Conservation (phyloP, 2,329 filamentous ascomycete species). For the Aaosphaeria arxii region DNA sequence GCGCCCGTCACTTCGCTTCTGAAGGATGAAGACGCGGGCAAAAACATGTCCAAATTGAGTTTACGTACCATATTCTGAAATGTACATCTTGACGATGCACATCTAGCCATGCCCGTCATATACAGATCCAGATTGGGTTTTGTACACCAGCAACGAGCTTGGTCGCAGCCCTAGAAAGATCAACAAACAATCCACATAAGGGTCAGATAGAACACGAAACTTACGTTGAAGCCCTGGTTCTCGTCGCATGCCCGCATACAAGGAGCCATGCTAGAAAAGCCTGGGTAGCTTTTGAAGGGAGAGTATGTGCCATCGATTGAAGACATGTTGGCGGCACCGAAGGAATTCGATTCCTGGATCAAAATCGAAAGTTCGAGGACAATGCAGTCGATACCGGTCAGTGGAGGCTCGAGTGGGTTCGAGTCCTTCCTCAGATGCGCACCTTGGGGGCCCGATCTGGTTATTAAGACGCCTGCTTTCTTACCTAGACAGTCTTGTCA, state of each 20-base stretch:
- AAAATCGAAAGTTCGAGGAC: too few species aligned
- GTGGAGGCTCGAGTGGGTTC: too few species aligned
- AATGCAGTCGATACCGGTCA: too few species aligned
- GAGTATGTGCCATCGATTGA: conserved; percentile 6
- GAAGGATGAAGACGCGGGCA: too few species aligned
- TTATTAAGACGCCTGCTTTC: too few species aligned
- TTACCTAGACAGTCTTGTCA: too few species aligned
- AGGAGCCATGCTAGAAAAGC: conserved; percentile 9
- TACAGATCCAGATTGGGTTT: conserved; percentile 13
- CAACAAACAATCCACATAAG: neutral
- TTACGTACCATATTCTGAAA: conserved; percentile 8
- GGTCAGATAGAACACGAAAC: neutral
- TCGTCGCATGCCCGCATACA: conserved; percentile 11
- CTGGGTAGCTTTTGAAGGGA: conserved; percentile 9
- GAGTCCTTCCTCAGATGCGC: too few species aligned
- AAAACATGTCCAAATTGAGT: too few species aligned
- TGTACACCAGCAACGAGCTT: conserved; percentile 15
- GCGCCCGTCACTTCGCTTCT: too few species aligned
- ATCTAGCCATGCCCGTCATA: conserved; percentile 4
- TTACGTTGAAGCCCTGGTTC: conserved; percentile 6
- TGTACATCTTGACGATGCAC: conserved; percentile 9
- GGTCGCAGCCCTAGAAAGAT: conserved; percentile 10
- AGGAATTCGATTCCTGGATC: too few species aligned
- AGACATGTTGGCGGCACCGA: conserved; percentile 3
- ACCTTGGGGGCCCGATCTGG: too few species aligned